Percentiles rank a stretch among this genome's conserved stretches.
Conservation (phyloP, 1,139 yeast genomes). For the Meyerozyma elateridarum region DNA sequence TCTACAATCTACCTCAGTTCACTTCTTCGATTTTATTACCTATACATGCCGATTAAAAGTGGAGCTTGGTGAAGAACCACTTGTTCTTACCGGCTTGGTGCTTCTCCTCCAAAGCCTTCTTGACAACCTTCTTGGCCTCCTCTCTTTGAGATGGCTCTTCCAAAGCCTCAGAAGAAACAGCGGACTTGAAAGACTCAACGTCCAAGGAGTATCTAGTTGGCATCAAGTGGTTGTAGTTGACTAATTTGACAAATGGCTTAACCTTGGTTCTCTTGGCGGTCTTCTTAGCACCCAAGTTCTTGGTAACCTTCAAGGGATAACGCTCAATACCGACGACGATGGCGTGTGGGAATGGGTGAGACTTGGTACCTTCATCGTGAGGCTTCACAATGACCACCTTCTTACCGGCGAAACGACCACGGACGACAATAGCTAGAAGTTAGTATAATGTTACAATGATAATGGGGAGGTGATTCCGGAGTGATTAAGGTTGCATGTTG, state of each 20-base stretch:
- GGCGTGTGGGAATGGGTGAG: constrained; percentile 99
- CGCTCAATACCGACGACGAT: constrained; percentile 99
- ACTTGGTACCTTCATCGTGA: constrained; percentile 98
- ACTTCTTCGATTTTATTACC: constrained; percentile 4
- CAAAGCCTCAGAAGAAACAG: constrained; percentile 89
- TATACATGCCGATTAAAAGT: constrained; percentile 57
- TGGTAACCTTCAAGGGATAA: constrained; percentile 96
- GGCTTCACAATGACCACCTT: constrained; percentile 99
- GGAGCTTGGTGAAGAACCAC: constrained; percentile 99
- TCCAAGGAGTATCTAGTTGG: constrained; percentile 99
- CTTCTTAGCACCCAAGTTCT: constrained; percentile 94
- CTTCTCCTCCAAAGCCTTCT: constrained; percentile 99
- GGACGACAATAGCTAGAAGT: constrained; percentile 87
- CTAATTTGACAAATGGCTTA: constrained; percentile 98
- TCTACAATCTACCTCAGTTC: too few species aligned
- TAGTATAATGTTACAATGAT: too few species aligned
- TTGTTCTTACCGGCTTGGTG: constrained; percentile 99
- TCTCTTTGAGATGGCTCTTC: constrained; percentile 98
- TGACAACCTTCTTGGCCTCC: constrained; percentile 98
- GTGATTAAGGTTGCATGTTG: too few species aligned
- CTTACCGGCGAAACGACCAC: constrained; percentile 99
- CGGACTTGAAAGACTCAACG: constrained; percentile 91
- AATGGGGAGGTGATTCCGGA: too few species aligned
- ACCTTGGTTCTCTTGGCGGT: constrained; percentile 96
- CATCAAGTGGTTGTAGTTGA: constrained; percentile 99